phyloP scores from a whole-genome alignment of 2,329 filamentous ascomycete genomes.

The Lasiodiplodia hormozganensis region DNA sequence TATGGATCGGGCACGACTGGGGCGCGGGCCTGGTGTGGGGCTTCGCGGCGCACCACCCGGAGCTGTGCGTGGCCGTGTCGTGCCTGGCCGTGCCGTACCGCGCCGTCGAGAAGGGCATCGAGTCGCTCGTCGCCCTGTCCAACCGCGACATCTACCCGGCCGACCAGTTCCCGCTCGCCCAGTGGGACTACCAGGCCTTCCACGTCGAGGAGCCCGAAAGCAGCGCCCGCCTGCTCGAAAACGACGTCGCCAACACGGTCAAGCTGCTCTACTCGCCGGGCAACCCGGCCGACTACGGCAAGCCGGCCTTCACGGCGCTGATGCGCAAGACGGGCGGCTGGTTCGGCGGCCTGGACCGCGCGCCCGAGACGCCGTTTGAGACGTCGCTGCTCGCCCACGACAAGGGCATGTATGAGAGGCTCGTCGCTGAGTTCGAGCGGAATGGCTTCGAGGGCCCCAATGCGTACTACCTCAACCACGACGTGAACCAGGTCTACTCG shows the following conservation, averaged over 20 bases:
- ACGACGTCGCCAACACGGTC: constrained; percentile 35
- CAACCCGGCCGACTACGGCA: constrained; percentile 36
- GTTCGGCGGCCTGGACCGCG: constrained; percentile 39
- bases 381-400: constrained; percentile 36
- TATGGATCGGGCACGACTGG: constrained; percentile 61
- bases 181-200: constrained; percentile 45
- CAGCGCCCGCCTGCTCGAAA: constrained; percentile 35
- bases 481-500: constrained; percentile 51
- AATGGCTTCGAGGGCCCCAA: constrained; percentile 50
- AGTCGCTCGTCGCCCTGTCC: constrained; percentile 43
- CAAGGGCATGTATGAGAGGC: constrained; percentile 37
- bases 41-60: constrained; percentile 42
- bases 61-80: constrained; percentile 40
- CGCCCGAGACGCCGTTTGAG: constrained; percentile 43
- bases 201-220: constrained; percentile 39
- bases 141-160: constrained; percentile 56
- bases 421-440: constrained; percentile 47
- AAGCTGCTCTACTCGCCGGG: constrained; percentile 38
- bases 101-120: constrained; percentile 51
- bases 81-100: constrained; percentile 50
- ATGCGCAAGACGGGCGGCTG: constrained; percentile 40
- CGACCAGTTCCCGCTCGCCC: constrained; percentile 49
- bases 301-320: constrained; percentile 35
- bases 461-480: constrained; percentile 54
- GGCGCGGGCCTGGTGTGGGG: constrained; percentile 43